These are phyloP conservation scores for Ustilago xerochloae DNA, from an alignment of 1,284 basidiomycete genomes.

Conservation along the genomic window DNA sequence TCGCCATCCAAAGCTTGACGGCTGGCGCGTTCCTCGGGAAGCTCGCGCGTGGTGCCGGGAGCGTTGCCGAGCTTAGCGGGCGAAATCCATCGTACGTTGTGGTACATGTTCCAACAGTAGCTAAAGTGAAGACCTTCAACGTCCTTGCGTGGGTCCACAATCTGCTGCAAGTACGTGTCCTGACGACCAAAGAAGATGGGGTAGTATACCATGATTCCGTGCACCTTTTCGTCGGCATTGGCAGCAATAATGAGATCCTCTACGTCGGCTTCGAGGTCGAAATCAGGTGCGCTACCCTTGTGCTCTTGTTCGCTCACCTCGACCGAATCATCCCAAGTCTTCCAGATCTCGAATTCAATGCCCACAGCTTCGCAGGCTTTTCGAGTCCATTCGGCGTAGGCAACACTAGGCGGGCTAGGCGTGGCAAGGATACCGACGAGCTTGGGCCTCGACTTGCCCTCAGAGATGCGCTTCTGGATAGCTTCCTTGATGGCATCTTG, in stretches of 20 bases:
- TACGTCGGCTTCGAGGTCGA: constrained; percentile 79
- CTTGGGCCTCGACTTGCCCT: constrained; percentile 72
- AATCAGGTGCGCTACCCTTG: constrained; percentile 75
- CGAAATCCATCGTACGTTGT: constrained; percentile 67
- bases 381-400: constrained; percentile 92
- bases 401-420: constrained; percentile 83
- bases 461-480: constrained; percentile 47
- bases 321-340: constrained; percentile 65
- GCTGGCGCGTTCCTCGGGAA: constrained; percentile 43
- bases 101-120: constrained; percentile 69
- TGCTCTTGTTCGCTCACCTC: constrained; percentile 72
- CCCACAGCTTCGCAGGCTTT: constrained; percentile 90
- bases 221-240: constrained; percentile 83
- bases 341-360: constrained; percentile 79
- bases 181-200: constrained; percentile 71
- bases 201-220: constrained; percentile 90
- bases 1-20: constrained; percentile 47
- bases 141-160: constrained; percentile 94
- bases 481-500: constrained; percentile 54
- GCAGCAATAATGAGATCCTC: constrained; percentile 70
- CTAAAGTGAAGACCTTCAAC: constrained; percentile 92
- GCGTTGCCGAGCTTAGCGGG: constrained; percentile 64
- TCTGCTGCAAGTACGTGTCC: constrained; percentile 95
- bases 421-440: constrained; percentile 93
- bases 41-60: constrained; percentile 62